phyloP scores from a whole-genome alignment of 2,329 filamentous ascomycete species.

The Ciborinia camelliae region DNA sequence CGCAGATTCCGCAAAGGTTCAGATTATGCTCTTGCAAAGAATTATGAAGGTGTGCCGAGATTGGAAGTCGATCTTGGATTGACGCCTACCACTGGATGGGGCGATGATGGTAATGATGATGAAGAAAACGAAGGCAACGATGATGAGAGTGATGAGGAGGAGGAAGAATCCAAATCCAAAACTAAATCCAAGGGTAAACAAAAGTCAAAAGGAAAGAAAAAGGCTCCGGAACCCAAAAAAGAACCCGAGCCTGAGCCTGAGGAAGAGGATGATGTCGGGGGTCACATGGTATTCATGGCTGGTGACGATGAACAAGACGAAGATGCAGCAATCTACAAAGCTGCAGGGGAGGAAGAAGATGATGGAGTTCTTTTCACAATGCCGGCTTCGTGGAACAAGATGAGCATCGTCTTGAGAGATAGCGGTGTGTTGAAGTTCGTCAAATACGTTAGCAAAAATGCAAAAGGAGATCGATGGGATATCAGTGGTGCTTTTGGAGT shows the following conservation, averaged over 20 bases:
- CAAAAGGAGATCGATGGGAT: constrained; percentile 90
- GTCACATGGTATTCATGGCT: constrained; percentile 91
- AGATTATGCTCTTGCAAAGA: constrained; percentile 91
- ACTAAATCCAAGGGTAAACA: constrained; percentile 18
- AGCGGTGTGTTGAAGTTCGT: constrained; percentile 85
- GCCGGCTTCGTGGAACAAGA: constrained; percentile 77
- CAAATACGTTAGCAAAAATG: constrained; percentile 84
- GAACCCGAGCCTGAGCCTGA: constrained; percentile 29
- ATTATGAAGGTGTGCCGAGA: constrained; percentile 72
- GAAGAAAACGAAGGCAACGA: constrained; percentile 44
- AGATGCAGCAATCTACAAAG: constrained; percentile 86
- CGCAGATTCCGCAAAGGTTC: constrained; percentile 80
- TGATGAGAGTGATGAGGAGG: constrained; percentile 33
- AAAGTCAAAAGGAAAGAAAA: constrained; percentile 8
- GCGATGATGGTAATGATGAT: constrained; percentile 60
- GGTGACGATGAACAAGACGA: constrained; percentile 68
- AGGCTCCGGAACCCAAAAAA: constrained; percentile 4
- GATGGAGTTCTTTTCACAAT: constrained; percentile 68
- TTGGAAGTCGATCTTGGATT: constrained; percentile 85
- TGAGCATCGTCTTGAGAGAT: constrained; percentile 87
- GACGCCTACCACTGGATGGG: constrained; percentile 84
- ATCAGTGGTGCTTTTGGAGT: constrained; percentile 77
- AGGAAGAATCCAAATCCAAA: constrained; percentile 29
- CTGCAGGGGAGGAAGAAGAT: constrained; percentile 64
- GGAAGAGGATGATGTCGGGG: constrained; percentile 59